These are phyloP conservation scores for Alternaria burnsii DNA, from an alignment of 2,329 filamentous ascomycete genomes.

Conservation along the genomic window DNA sequence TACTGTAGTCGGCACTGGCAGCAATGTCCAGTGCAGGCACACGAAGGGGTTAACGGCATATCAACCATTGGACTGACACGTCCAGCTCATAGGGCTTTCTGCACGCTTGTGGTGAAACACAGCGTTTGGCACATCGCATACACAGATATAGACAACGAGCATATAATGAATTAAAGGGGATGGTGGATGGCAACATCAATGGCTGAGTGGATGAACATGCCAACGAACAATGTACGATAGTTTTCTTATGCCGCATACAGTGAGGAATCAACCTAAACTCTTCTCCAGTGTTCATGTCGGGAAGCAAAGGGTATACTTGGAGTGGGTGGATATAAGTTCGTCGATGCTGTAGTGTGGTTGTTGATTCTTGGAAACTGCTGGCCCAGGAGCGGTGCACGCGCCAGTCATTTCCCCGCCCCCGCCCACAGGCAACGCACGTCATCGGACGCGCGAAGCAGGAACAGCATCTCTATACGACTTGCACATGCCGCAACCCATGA, in stretches of 20 bases:
- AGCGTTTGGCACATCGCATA: neutral
- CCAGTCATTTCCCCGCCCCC: conserved; percentile 12
- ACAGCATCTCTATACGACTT: conserved; percentile 9
- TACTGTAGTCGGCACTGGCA: neutral
- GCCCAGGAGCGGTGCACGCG: conserved; percentile 8
- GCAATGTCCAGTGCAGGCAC: neutral
- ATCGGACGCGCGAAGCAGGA: conserved; percentile 22
- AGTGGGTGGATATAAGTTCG: neutral
- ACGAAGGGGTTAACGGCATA: neutral
- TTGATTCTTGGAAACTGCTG: neutral
- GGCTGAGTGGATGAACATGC: neutral
- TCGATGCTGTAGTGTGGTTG: neutral
- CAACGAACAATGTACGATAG: neutral
- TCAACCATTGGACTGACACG: neutral
- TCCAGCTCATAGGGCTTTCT: neutral
- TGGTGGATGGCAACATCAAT: neutral
- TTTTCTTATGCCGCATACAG: neutral
- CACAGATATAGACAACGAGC: neutral
- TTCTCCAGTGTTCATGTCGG: neutral
- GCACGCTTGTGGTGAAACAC: neutral
- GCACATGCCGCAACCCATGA: conserved; percentile 7
- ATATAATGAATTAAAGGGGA: neutral
- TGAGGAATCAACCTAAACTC: neutral
- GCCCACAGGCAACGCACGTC: conserved; percentile 24
- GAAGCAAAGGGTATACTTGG: neutral